Percentiles rank a stretch among this genome's conserved stretches.
Evolutionary conservation across 495 filamentous ascomycete genomes (phyloP).

Genomic region (Peziza echinospora): DNA sequence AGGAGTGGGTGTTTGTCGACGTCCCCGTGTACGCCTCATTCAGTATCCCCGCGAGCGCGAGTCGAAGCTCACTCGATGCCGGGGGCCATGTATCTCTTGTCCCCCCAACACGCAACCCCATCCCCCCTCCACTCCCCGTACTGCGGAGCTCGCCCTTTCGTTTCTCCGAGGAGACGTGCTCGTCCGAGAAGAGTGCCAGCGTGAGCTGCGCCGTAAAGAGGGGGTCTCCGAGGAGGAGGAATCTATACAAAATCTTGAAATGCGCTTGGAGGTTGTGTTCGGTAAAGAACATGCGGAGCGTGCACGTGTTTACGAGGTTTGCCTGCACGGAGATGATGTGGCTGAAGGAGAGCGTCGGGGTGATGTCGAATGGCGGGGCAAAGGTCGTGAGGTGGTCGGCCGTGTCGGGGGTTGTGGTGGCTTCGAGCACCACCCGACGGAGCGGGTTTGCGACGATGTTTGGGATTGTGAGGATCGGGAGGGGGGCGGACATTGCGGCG

Average conservation of each 20-base stretch:
- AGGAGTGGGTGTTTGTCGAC: neutral
- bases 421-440: conserved; percentile 9
- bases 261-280: conserved; percentile 54
- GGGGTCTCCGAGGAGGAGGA: conserved; percentile 67
- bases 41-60: conserved; percentile 72
- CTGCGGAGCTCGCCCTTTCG: conserved; percentile 41
- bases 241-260: conserved; percentile 51
- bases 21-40: conserved; percentile 40
- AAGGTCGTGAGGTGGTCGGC: conserved; percentile 24
- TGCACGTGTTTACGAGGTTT: conserved; percentile 49
- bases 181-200: conserved; percentile 65
- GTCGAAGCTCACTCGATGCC: conserved; percentile 69
- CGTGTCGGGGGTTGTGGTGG: conserved; percentile 5
- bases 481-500: conserved; percentile 8
- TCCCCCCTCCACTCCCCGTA: conserved; percentile 45
- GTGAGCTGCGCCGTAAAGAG: conserved; percentile 58
- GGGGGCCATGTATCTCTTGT: conserved; percentile 71
- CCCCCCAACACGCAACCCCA: conserved; percentile 62
- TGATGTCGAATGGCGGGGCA: conserved; percentile 47
- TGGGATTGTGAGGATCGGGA: conserved; percentile 8
- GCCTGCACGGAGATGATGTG: conserved; percentile 55
- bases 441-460: conserved; percentile 6
- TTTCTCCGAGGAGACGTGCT: conserved; percentile 60
- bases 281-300: conserved; percentile 59
- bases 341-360: conserved; percentile 51